Percentiles rank a stretch among this genome's conserved stretches.
phyloP scores from a whole-genome alignment of 305 asterid species.

The Ilex paraguariensis region DNA sequence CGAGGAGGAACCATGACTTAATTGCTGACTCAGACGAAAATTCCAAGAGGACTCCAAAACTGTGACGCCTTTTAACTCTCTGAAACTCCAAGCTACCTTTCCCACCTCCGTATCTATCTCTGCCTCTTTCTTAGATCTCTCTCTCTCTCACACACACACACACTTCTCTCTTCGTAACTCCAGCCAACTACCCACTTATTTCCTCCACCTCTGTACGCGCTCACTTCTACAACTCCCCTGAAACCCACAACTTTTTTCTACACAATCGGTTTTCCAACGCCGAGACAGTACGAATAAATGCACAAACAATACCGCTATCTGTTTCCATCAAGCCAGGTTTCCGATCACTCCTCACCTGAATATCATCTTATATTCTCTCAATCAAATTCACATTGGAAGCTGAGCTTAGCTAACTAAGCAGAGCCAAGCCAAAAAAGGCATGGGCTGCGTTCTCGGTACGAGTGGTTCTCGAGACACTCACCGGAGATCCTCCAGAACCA shows the following conservation, averaged over 20 bases:
- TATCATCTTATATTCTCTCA: neutral
- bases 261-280: neutral
- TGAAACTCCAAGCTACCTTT: neutral
- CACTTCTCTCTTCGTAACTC: neutral
- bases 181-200: neutral
- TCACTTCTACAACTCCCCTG: neutral
- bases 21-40: neutral
- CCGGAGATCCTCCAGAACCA: neutral
- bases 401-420: neutral
- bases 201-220: neutral
- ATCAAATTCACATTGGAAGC: neutral
- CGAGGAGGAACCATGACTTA: neutral
- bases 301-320: neutral
- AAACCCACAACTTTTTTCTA: neutral
- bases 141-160: neutral
- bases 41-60: neutral
- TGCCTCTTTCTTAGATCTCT: neutral
- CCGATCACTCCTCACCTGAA: neutral
- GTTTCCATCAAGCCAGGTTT: neutral
- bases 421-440: neutral
- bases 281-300: neutral
- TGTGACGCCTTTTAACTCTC: neutral
- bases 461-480: slow-evolving; percentile 1
- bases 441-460: slow-evolving; percentile 21
- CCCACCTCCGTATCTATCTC: neutral